phyloP scores from a whole-genome alignment of 2,329 filamentous ascomycete species.

The Neonectria punicea region DNA sequence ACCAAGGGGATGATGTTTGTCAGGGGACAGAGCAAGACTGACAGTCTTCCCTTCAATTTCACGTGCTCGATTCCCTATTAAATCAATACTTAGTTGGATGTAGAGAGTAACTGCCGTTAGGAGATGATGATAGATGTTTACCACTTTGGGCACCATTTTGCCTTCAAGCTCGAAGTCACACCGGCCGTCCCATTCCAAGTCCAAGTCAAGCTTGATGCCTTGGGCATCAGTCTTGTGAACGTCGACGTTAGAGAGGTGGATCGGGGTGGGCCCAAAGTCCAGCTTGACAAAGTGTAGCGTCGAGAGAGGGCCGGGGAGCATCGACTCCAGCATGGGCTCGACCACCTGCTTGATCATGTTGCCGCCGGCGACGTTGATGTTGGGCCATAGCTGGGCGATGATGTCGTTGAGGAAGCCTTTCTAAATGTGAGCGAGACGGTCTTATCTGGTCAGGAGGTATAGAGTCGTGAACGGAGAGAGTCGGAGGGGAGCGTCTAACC shows the following conservation, averaged over 20 bases:
- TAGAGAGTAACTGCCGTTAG: background rate
- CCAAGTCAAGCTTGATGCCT: constrained; percentile 43
- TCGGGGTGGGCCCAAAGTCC: constrained; percentile 35
- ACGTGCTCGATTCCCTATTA: constrained; percentile 39
- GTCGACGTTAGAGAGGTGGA: constrained; percentile 38
- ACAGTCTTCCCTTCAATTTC: constrained; percentile 37
- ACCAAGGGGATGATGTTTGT: constrained; percentile 40
- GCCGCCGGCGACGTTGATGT: constrained; percentile 41
- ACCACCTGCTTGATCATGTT: constrained; percentile 38
- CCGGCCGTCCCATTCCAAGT: constrained; percentile 37
- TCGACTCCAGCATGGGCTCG: constrained; percentile 39
- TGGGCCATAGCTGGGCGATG: constrained; percentile 41
- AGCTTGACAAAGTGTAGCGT: constrained; percentile 38
- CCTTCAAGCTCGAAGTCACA: constrained; percentile 42
- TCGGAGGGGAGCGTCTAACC: constrained; percentile 22
- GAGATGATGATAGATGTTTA: constrained; percentile 12
- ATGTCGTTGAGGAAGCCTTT: constrained; percentile 43
- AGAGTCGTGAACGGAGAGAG: background rate
- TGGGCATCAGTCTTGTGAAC: constrained; percentile 37
- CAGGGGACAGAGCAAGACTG: constrained; percentile 36
- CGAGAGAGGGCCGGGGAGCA: constrained; percentile 39
- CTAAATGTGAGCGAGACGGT: constrained; percentile 22
- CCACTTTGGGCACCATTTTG: constrained; percentile 40
- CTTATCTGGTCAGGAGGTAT: background rate
- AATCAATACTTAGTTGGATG: constrained; percentile 1